Evolutionary conservation across 176 grass and related monocot species (phyloP).

Genomic region (Triticum dicoccoides): DNA sequence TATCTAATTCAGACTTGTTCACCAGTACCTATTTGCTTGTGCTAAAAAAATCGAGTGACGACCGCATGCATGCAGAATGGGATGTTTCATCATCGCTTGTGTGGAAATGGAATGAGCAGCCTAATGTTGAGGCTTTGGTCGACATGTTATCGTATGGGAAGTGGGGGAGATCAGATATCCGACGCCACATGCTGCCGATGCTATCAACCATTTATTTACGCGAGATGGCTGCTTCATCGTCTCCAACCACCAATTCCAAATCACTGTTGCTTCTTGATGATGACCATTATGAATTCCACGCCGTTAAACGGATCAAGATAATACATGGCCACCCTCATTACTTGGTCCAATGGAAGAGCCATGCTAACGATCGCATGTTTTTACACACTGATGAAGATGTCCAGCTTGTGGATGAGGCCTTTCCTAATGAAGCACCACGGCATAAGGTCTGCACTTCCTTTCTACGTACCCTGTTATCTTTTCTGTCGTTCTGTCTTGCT

Average conservation of each 20-base stretch:
- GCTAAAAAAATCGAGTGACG: no score
- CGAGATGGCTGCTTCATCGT: conserved; percentile 26
- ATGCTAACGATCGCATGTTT: conserved; percentile 29
- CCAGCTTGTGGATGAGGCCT: conserved; percentile 72
- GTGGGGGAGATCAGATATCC: conserved; percentile 81
- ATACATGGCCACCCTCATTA: conserved; percentile 60
- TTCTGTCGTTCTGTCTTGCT: no score
- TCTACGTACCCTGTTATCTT: no score
- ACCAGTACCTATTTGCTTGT: no score
- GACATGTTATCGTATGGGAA: conserved; percentile 68
- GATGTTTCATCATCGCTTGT: conserved; percentile 30
- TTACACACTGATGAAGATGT: conserved; percentile 80
- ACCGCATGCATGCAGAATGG: conserved; percentile 27
- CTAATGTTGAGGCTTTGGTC: conserved; percentile 64
- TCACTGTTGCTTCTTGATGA: conserved; percentile 42
- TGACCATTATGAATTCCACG: conserved; percentile 59
- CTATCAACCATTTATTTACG: conserved; percentile 76
- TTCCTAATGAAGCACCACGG: conserved; percentile 58
- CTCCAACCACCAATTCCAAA: background rate
- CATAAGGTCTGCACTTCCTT: conserved; percentile 44
- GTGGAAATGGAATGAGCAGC: conserved; percentile 47
- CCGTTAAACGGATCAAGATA: conserved; percentile 70
- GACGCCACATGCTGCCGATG: conserved; percentile 72
- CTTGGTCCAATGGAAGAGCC: conserved; percentile 67
- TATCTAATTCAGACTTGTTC: no score